Percentiles rank a stretch among this genome's conserved stretches.
Conservation (phyloP, 345 rosid species). For the Citrus medica region DNA sequence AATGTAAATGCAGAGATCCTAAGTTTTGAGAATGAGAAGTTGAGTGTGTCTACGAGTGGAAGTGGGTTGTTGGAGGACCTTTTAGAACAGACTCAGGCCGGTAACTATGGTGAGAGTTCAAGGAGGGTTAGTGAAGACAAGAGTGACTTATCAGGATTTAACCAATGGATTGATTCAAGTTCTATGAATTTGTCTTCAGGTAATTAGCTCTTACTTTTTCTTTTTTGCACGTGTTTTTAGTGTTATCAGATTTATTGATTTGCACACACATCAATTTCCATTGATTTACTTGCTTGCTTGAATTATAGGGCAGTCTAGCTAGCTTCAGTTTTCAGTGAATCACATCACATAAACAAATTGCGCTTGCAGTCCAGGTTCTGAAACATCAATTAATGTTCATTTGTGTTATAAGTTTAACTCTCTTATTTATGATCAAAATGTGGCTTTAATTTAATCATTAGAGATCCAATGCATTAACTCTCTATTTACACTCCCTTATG, state of each 20-base stretch:
- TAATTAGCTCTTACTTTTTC: not conserved
- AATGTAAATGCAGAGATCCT: constrained; percentile 14
- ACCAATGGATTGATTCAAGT: constrained; percentile 20
- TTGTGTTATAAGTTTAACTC: not conserved
- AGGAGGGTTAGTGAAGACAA: constrained; percentile 16
- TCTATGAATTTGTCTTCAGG: constrained; percentile 32
- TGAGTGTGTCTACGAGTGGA: constrained; percentile 17
- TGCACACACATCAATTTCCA: not conserved
- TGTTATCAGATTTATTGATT: not conserved
- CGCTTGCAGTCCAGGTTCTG: not conserved
- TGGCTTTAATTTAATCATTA: not conserved
- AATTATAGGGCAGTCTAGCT: not conserved
- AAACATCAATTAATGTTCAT: not conserved
- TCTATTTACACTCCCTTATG: too few species aligned
- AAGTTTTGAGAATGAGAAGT: constrained; percentile 11
- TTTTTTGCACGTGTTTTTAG: not conserved
- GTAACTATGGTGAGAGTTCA: constrained; percentile 28
- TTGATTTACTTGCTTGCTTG: not conserved
- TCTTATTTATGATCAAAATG: not conserved
- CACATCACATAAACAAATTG: not conserved
- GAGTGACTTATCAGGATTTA: constrained; percentile 14
- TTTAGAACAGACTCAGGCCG: constrained; percentile 43
- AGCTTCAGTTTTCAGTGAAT: not conserved
- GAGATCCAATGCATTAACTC: not conserved
- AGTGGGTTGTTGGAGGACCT: constrained; percentile 55